Conservation (phyloP, 371 early-diverging fungal species). For the Dichotomocladium elegans region DNA sequence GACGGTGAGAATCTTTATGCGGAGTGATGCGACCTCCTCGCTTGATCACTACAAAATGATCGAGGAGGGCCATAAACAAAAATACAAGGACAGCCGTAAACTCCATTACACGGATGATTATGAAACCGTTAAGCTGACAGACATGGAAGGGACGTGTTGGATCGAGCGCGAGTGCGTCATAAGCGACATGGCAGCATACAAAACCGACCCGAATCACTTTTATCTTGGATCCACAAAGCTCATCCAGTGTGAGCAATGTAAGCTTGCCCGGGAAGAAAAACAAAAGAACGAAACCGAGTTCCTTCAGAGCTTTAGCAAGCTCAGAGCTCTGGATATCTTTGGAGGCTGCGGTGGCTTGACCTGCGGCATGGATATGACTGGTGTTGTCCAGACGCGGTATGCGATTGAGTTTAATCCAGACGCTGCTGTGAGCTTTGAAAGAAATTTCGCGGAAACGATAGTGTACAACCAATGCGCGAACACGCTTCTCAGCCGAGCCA, state of each 20-base stretch:
- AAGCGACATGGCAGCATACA: slow-evolving; percentile 30
- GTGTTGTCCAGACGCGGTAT: slow-evolving; percentile 49
- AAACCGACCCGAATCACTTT: slow-evolving; percentile 35
- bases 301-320: slow-evolving; percentile 2
- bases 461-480: slow-evolving; percentile 60
- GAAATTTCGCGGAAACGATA: slow-evolving; percentile 51
- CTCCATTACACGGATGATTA: slow-evolving; percentile 25
- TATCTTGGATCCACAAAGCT: slow-evolving; percentile 19
- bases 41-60: slow-evolving; percentile 10
- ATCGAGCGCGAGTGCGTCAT: slow-evolving; percentile 31
- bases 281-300: background rate
- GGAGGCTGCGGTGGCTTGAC: slow-evolving; percentile 66
- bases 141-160: slow-evolving; percentile 51
- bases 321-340: slow-evolving; percentile 58
- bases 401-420: slow-evolving; percentile 53
- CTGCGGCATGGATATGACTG: slow-evolving; percentile 52
- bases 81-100: slow-evolving; percentile 27
- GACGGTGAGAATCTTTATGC: background rate
- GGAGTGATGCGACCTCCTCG: background rate
- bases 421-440: slow-evolving; percentile 53
- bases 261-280: slow-evolving; percentile 5
- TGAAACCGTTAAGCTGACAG: slow-evolving; percentile 7
- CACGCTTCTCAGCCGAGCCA: slow-evolving; percentile 48
- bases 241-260: slow-evolving; percentile 24
- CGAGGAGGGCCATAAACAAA: background rate